Evolutionary conservation across 1,139 yeast species (phyloP), one percentile per base, ranked within the genome.

Genomic region (Protomyces arabidopsidicola): DNA sequence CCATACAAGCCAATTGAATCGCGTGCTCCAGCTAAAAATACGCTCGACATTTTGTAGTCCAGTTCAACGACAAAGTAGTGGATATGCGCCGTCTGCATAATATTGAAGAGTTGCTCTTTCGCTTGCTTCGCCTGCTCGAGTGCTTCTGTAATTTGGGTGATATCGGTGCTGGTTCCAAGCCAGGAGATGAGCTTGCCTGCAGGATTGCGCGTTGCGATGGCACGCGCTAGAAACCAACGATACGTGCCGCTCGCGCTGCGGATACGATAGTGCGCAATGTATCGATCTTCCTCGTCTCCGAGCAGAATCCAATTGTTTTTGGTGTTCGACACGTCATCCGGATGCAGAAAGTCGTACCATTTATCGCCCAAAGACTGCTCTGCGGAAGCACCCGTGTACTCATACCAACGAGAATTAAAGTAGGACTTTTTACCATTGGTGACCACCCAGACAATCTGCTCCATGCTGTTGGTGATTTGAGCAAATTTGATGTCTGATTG

Each of bases 171-270:
- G 14, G 62, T 52, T 6, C 62, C 62, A 6, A 58, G 31, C 45
- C 54, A 58, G 18, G 53, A 36, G 22, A 52, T 6, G 2, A 52
- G 42, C n/a, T 22, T 34, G 8, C 56, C 56, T 2, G 24, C 5
- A 6, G 22, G 45, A 20, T 42, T 55, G 24, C 62, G 62, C 31
- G 53, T 45, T 12, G 62, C 55, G 24, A 58, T 51, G 20, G 62
- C 62, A 18, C 62, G 62, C 20, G 62, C 62, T 14, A 58, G 39
- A 22, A 52, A 58, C 62, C 62, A 58, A 12, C 62, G 62, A 52
- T 58, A 58, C 2, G 38, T 36, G 12, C 62, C 62, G 22, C 45
- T 50, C n/a, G 53, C 35, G n/a, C 56, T 50, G 5, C 55, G 53
- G 3, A 58, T 51, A 4, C 62, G 55, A 22, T 58, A 50, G 12